Conservation (phyloP, 179 eudicot genomes). For the Actinidia chinensis region DNA sequence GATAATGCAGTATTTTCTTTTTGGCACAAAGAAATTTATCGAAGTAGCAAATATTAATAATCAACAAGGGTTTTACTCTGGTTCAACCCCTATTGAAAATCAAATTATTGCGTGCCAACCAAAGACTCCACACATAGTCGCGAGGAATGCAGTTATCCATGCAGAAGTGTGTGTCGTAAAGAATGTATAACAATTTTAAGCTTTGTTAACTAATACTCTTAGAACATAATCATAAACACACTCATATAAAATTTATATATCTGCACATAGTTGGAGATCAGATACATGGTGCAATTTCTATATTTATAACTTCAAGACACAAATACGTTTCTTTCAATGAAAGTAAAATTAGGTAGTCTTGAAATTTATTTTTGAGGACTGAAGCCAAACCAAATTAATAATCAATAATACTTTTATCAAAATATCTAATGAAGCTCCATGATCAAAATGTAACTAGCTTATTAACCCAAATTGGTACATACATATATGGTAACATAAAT, state of each 20-base stretch:
- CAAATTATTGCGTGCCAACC: too few species aligned
- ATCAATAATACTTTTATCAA: not conserved
- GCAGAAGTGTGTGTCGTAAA: too few species aligned
- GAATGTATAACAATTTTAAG: too few species aligned
- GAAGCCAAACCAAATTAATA: not conserved
- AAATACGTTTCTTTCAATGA: too few species aligned
- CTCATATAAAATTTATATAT: not conserved
- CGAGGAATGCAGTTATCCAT: not conserved
- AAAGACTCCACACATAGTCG: too few species aligned
- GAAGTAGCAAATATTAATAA: too few species aligned
- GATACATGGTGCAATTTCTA: not conserved
- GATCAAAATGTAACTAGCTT: not conserved
- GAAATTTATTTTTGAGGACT: not conserved
- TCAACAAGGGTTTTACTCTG: too few species aligned
- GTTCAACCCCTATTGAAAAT: too few species aligned
- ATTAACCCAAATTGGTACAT: not conserved
- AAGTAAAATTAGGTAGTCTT: not conserved
- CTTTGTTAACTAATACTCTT: too few species aligned
- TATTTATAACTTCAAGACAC: not conserved
- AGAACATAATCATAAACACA: too few species aligned
- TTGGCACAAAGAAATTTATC: too few species aligned
- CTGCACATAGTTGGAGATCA: not conserved
- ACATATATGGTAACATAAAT: not conserved
- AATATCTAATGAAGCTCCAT: not conserved
- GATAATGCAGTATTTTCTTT: not conserved